Conservation (phyloP, 257 asterid genomes). For the Solanum sparsipilum region DNA sequence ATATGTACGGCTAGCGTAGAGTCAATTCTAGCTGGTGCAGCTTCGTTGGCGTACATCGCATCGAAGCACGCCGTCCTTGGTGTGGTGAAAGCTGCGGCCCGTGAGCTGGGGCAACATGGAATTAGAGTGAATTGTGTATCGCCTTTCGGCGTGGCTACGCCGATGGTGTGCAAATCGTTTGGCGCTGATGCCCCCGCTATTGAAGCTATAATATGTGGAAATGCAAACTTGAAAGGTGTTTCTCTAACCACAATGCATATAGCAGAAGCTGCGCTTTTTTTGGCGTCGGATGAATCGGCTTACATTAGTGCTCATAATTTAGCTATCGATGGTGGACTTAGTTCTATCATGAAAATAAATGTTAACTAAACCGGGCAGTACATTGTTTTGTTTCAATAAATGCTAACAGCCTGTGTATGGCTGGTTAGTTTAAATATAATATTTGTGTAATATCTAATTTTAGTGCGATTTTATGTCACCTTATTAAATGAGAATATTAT, state of each 20-base stretch:
- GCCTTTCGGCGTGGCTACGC: background rate
- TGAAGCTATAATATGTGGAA: background rate
- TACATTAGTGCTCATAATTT: background rate
- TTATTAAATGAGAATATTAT: no score
- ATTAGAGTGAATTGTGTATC: background rate
- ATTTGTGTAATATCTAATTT: no score
- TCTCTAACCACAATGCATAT: background rate
- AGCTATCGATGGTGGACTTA: background rate
- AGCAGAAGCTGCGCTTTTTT: background rate
- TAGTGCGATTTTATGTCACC: no score
- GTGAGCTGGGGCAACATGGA: conserved; percentile 1
- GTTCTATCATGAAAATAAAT: background rate
- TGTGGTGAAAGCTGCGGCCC: background rate
- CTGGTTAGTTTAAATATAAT: no score
- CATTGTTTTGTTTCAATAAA: background rate
- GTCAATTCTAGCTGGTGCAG: background rate
- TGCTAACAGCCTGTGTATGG: background rate
- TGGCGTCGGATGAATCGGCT: background rate
- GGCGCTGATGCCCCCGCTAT: background rate
- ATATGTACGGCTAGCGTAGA: background rate
- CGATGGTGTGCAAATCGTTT: background rate
- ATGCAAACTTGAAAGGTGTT: background rate
- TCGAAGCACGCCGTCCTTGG: conserved; percentile 3
- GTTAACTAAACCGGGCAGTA: background rate
- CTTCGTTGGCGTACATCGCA: background rate